Evolutionary conservation across 768 basidiomycete genomes (phyloP).

Genomic region (Xerocomellus intermedius): DNA sequence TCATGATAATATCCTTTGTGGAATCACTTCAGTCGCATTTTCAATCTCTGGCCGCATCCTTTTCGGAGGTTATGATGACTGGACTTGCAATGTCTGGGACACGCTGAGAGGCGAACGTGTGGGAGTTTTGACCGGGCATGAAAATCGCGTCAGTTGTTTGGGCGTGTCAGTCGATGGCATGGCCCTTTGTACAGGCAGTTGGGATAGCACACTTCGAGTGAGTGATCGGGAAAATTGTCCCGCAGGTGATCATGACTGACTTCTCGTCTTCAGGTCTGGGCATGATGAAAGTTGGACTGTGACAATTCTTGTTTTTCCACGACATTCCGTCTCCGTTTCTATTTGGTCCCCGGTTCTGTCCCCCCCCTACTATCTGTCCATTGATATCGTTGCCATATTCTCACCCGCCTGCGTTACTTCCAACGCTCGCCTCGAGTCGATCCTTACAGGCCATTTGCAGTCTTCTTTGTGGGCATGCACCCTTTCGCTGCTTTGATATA

Average conservation of each 20-base stretch:
- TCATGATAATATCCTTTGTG: conserved; percentile 98
- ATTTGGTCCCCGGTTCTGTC: conserved; percentile 21
- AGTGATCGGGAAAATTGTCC: conserved; percentile 27
- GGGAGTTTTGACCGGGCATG: conserved; percentile 95
- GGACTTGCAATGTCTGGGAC: conserved; percentile 99
- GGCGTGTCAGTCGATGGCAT: conserved; percentile 96
- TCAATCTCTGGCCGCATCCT: conserved; percentile 96
- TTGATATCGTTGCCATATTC: conserved; percentile 52
- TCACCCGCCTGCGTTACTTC: conserved; percentile 49
- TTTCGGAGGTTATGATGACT: conserved; percentile 99
- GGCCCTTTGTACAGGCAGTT: conserved; percentile 97
- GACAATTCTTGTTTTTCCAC: conserved; percentile 24
- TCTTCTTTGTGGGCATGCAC: conserved; percentile 32
- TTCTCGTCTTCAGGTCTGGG: conserved; percentile 66
- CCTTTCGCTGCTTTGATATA: conserved; percentile 36
- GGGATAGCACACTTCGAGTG: conserved; percentile 97
- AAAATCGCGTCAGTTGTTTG: conserved; percentile 96
- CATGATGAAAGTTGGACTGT: conserved; percentile 47
- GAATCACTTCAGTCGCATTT: conserved; percentile 98
- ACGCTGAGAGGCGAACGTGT: conserved; percentile 98
- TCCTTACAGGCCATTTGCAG: conserved; percentile 52
- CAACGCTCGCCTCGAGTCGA: conserved; percentile 57
- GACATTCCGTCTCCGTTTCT: conserved; percentile 25
- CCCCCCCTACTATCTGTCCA: conserved; percentile 35
- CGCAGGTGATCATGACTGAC: conserved; percentile 7